phyloP scores from a whole-genome alignment of 768 basidiomycete genomes.

The Postia placenta region DNA sequence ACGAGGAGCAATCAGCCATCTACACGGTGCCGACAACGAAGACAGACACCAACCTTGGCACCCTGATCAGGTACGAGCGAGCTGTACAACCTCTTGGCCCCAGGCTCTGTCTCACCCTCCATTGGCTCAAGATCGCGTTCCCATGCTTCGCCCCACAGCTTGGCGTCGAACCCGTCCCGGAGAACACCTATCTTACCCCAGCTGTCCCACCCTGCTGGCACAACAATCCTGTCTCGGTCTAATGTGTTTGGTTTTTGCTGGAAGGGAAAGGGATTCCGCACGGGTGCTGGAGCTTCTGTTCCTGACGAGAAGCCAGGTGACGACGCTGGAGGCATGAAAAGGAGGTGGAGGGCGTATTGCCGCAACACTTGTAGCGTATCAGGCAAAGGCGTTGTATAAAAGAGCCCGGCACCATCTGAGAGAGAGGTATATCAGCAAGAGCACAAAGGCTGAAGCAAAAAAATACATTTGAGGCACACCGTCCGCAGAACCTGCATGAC shows the following conservation, averaged over 20 bases:
- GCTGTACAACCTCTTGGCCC: slow-evolving; percentile 64
- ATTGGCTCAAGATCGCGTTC: slow-evolving; percentile 52
- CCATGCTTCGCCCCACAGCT: slow-evolving; percentile 74
- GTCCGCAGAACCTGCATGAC: slow-evolving; percentile 94
- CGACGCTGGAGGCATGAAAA: slow-evolving; percentile 70
- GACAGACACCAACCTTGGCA: slow-evolving; percentile 46
- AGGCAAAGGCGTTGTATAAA: slow-evolving; percentile 85
- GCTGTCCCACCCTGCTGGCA: slow-evolving; percentile 96
- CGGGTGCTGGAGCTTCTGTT: slow-evolving; percentile 38
- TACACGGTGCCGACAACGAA: background rate
- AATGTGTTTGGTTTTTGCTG: slow-evolving; percentile 82
- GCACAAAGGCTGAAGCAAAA: background rate
- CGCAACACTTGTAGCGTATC: slow-evolving; percentile 69
- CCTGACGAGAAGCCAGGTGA: slow-evolving; percentile 31
- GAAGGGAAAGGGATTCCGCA: slow-evolving; percentile 83
- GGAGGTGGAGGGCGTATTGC: slow-evolving; percentile 76
- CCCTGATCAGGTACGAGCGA: slow-evolving; percentile 73
- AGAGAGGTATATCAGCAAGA: background rate
- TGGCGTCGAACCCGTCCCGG: slow-evolving; percentile 87
- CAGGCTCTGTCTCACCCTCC: slow-evolving; percentile 37
- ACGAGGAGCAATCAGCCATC: background rate
- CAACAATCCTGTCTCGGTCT: slow-evolving; percentile 86
- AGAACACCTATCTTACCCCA: slow-evolving; percentile 94
- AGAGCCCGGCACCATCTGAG: slow-evolving; percentile 66
- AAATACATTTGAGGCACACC: slow-evolving; percentile 87